A percentile compares a stretch with the other conserved stretches of the same genome.
Evolutionary conservation across 495 filamentous ascomycete species (phyloP).

Genomic region (Penicillium antarcticum): DNA sequence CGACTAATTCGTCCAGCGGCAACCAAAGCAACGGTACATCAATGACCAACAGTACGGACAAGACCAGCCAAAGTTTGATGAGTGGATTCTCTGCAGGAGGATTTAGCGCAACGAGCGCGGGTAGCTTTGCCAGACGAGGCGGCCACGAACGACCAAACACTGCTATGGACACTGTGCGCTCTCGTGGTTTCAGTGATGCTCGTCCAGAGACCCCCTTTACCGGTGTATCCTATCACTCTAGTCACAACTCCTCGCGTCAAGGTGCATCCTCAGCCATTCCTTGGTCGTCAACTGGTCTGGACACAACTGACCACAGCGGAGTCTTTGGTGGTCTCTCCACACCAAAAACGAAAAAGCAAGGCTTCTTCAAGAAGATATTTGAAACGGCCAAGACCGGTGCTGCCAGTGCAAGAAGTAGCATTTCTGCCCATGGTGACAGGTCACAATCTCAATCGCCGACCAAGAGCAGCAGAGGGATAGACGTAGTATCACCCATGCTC

Average conservation of each 20-base stretch:
- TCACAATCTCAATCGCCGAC: constrained; percentile 45
- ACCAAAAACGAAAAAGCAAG: constrained; percentile 85
- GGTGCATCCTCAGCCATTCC: constrained; percentile 45
- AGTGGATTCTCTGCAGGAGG: constrained; percentile 86
- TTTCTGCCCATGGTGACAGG: constrained; percentile 59
- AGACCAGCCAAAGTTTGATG: constrained; percentile 85
- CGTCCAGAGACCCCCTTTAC: constrained; percentile 72
- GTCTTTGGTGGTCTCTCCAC: constrained; percentile 77
- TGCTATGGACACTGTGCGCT: constrained; percentile 43
- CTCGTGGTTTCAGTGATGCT: constrained; percentile 44
- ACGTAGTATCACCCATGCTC: constrained; percentile 32
- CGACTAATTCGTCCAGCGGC: constrained; percentile 69
- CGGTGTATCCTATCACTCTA: constrained; percentile 79
- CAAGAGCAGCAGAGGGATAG: constrained; percentile 39
- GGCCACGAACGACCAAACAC: constrained; percentile 48
- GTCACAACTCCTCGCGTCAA: constrained; percentile 65
- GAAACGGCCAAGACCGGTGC: constrained; percentile 93
- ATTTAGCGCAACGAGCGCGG: constrained; percentile 93
- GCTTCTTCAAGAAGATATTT: constrained; percentile 95
- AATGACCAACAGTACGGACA: constrained; percentile 66
- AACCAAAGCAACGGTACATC: constrained; percentile 70
- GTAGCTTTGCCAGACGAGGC: constrained; percentile 76
- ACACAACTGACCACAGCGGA: constrained; percentile 45
- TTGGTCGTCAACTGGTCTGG: constrained; percentile 36
- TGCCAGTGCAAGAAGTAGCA: constrained; percentile 82